Percentiles rank a stretch among this genome's conserved stretches.
Evolutionary conservation across 129 eudicot genomes (phyloP).

Genomic region (Chrysanthemum seticuspe): DNA sequence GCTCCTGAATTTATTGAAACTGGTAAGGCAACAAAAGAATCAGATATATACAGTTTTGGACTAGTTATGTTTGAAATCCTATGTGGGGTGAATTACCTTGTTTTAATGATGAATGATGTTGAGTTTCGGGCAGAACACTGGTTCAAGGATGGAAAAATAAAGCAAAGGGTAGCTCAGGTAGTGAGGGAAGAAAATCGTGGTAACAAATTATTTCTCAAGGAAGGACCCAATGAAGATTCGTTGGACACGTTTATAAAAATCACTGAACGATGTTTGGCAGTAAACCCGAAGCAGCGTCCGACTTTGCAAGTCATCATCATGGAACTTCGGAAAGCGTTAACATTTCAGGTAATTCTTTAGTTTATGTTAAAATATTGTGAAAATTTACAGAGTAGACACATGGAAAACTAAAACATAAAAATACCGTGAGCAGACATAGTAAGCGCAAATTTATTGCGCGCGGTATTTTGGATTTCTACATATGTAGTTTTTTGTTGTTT

Average conservation of each 20-base stretch:
- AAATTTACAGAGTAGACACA: too few relatives aligned
- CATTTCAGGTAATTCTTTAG: too few relatives aligned
- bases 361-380: too few relatives aligned
- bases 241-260: background rate
- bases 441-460: too few relatives aligned
- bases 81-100: background rate
- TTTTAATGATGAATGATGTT: background rate
- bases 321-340: too few relatives aligned
- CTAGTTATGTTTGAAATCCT: background rate
- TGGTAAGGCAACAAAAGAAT: background rate
- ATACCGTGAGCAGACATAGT: too few relatives aligned
- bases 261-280: too few relatives aligned
- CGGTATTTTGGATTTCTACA: too few relatives aligned
- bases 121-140: background rate
- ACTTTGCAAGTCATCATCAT: too few relatives aligned
- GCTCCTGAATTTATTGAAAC: background rate
- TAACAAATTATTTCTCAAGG: background rate
- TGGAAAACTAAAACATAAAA: too few relatives aligned
- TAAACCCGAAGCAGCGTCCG: too few relatives aligned
- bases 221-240: background rate
- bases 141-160: background rate
- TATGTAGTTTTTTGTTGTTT: too few relatives aligned
- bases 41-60: constrained; percentile 1
- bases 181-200: background rate
- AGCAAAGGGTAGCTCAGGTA: background rate